Evolutionary conservation across 139 green algal genomes (phyloP), one percentile per base, ranked within the genome.

Genomic region (Volvox africanus): DNA sequence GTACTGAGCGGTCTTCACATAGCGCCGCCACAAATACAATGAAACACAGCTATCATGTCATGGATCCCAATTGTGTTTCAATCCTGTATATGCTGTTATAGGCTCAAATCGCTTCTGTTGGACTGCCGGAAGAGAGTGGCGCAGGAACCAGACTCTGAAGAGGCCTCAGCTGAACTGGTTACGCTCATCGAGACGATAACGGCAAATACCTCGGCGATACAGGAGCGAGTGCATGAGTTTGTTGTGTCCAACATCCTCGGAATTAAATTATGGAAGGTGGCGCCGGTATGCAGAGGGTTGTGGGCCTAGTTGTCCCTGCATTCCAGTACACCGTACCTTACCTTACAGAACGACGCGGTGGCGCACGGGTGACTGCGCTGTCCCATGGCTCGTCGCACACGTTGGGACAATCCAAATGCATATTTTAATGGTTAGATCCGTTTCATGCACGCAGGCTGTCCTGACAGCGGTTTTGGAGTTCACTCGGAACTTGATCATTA

Each of bases 401-500:
- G 9, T 5, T 9, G 44, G 44, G 9, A 55, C 44, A 55, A 14
- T 5, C 44, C 9, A 55, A 55, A 55, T 55, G 44, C 44, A 55
- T 5, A 55, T 55, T 55, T 55, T 55, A 5, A 55, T 9, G 44
- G 44, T 55, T 55, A 55, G 5, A 55, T 55, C 9, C 44, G 44
- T 55, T 55, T 55, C 44, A 55, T 55, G 71, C 28, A 79, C 71
- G 50, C 93, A 96, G 93, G 87, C 21, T 20, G 90, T 97, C 16
- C 92, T 95, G 1, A 33, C 78, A 13, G 93, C 93, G 1, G 75
- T 95, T 33, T 84, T 98, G 86, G 93, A 97, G 30, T 91, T 97
- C 33, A 68, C 97, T 21, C 87, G 89, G 11, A 94, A 97, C 68
- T 28, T 97, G 69, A 92, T 97, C 24, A 94, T 97, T 0, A 92